phyloP scores from a whole-genome alignment of 257 asterid species.

The Coffea canephora region DNA sequence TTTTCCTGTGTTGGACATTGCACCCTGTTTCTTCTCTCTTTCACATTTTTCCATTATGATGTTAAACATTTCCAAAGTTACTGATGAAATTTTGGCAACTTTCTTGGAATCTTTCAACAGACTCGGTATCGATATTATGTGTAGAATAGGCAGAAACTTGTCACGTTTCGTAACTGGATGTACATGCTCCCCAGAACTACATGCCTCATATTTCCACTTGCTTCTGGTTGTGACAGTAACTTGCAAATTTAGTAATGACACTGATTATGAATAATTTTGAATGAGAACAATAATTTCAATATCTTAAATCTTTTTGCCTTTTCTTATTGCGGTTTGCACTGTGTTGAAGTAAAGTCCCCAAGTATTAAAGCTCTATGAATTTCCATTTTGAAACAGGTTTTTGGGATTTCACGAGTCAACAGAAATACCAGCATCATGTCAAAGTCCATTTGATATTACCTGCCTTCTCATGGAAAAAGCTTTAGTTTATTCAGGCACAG shows the following conservation, averaged over 20 bases:
- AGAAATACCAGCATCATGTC: slow-evolving; percentile 68
- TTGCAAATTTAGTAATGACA: not conserved
- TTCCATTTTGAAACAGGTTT: slow-evolving; percentile 38
- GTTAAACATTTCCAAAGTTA: no score
- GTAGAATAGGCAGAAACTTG: no score
- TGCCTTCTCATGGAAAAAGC: slow-evolving; percentile 83
- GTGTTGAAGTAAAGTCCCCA: not conserved
- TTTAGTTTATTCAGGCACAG: slow-evolving; percentile 60
- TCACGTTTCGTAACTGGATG: not conserved
- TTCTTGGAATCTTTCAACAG: no score
- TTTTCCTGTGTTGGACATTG: no score
- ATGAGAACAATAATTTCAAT: not conserved
- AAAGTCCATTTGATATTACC: slow-evolving; percentile 64
- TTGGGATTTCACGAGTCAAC: slow-evolving; percentile 63
- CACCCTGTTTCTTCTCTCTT: no score
- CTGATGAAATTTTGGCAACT: no score
- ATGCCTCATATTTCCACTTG: not conserved
- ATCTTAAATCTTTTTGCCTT: not conserved
- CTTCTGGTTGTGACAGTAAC: not conserved
- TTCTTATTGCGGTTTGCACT: not conserved
- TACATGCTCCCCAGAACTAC: not conserved
- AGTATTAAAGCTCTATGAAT: not conserved
- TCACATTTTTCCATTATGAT: no score
- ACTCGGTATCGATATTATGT: no score
- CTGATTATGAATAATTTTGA: not conserved